Conservation (phyloP, 805 yeast species). For the Yarrowia sp. region DNA sequence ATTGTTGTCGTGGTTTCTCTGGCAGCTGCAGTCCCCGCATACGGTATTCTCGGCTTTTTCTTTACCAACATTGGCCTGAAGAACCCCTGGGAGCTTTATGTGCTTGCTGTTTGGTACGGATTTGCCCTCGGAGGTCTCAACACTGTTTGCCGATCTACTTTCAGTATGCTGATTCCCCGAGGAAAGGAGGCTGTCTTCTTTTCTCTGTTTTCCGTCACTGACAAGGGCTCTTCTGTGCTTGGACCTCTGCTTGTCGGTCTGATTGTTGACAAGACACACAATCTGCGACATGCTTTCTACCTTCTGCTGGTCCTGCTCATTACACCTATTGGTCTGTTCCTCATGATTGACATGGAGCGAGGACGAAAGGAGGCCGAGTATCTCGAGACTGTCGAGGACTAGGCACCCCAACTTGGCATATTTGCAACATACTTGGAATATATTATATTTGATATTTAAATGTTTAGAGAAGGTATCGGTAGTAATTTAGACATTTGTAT, state of each 20-base stretch:
- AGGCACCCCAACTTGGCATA: too few species aligned
- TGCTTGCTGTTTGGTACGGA: slow-evolving; percentile 73
- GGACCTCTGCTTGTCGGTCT: slow-evolving; percentile 75
- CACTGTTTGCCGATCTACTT: slow-evolving; percentile 66
- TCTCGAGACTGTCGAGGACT: not conserved
- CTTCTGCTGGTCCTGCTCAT: slow-evolving; percentile 55
- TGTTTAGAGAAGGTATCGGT: too few species aligned
- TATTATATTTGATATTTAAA: too few species aligned
- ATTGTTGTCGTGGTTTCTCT: slow-evolving; percentile 55
- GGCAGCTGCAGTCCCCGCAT: slow-evolving; percentile 66
- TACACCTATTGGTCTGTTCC: slow-evolving; percentile 57
- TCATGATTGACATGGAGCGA: slow-evolving; percentile 55
- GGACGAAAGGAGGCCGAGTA: slow-evolving; percentile 42
- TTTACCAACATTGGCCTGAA: slow-evolving; percentile 56
- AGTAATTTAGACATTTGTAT: too few species aligned
- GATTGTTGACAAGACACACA: slow-evolving; percentile 69
- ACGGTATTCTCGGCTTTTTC: slow-evolving; percentile 67
- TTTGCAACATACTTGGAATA: too few species aligned
- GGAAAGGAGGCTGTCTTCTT: slow-evolving; percentile 77
- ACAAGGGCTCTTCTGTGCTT: slow-evolving; percentile 71
- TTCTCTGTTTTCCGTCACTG: slow-evolving; percentile 73
- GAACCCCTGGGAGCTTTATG: slow-evolving; percentile 64
- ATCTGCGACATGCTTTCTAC: slow-evolving; percentile 70
- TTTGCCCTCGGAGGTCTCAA: slow-evolving; percentile 69
- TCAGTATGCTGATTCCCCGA: slow-evolving; percentile 64